phyloP scores from a whole-genome alignment of 257 asterid genomes.

The Sherardia arvensis region DNA sequence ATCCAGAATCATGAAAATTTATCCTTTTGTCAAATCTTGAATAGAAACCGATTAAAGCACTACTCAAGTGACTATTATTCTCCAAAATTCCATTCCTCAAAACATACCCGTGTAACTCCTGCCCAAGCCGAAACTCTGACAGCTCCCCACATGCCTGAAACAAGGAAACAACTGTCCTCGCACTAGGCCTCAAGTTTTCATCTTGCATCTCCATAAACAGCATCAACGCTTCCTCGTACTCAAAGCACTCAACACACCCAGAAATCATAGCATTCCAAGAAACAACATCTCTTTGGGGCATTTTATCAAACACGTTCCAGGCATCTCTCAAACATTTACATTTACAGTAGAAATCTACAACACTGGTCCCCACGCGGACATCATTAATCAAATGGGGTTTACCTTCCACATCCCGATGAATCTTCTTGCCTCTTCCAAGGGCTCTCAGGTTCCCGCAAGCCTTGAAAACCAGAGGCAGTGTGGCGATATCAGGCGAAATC shows the following conservation, averaged over 20 bases:
- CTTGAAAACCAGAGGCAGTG: slow-evolving; percentile 26
- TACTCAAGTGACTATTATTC: slow-evolving; percentile 16
- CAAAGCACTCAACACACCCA: slow-evolving; percentile 16
- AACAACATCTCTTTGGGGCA: slow-evolving; percentile 15
- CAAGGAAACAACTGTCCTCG: slow-evolving; percentile 15
- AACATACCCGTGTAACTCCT: slow-evolving; percentile 25
- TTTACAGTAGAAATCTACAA: slow-evolving; percentile 18
- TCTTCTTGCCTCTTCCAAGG: slow-evolving; percentile 19
- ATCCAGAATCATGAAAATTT: slow-evolving; percentile 11
- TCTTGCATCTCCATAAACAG: slow-evolving; percentile 18
- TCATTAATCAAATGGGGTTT: slow-evolving; percentile 13
- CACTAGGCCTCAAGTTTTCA: slow-evolving; percentile 21
- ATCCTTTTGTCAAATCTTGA: slow-evolving; percentile 10
- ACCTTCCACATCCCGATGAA: slow-evolving; percentile 6
- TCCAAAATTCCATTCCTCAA: slow-evolving; percentile 21
- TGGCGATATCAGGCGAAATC: slow-evolving; percentile 11
- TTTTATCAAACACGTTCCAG: slow-evolving; percentile 12
- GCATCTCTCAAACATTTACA: slow-evolving; percentile 18
- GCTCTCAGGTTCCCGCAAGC: slow-evolving; percentile 22
- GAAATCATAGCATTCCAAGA: slow-evolving; percentile 31
- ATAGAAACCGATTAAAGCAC: slow-evolving; percentile 26
- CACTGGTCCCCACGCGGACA: slow-evolving; percentile 19
- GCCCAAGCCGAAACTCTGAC: slow-evolving; percentile 20
- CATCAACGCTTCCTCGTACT: slow-evolving; percentile 14
- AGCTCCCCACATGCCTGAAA: slow-evolving; percentile 13